Evolutionary conservation across 1,139 yeast genomes (phyloP).

Genomic region (Candida sanyaensis): DNA sequence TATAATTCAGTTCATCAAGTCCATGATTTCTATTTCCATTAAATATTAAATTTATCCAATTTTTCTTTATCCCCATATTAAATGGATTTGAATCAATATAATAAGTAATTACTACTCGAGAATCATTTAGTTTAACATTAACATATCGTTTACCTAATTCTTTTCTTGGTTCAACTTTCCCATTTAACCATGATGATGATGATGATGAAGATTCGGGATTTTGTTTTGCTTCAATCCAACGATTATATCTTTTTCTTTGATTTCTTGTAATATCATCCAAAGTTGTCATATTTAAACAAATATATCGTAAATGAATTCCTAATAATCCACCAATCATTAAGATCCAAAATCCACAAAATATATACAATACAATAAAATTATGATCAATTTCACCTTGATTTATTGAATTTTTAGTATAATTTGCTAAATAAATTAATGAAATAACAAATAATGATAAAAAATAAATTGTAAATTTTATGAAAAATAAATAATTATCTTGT

Average conservation of each 20-base stretch:
- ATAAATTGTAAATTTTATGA: conserved; percentile 49
- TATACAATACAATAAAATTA: conserved; percentile 45
- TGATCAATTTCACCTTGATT: conserved; percentile 36
- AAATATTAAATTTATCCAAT: conserved; percentile 37
- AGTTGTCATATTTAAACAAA: conserved; percentile 48
- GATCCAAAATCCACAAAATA: conserved; percentile 43
- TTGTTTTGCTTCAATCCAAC: conserved; percentile 19
- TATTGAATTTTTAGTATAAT: conserved; percentile 27
- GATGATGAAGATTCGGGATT: conserved; percentile 1
- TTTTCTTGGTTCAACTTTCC: conserved; percentile 22
- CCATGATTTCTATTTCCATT: conserved; percentile 30
- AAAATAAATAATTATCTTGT: conserved; percentile 50
- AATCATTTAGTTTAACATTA: conserved; percentile 25
- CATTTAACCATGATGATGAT: conserved; percentile 4
- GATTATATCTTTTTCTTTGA: conserved; percentile 23
- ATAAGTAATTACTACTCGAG: conserved; percentile 33
- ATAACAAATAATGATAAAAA: conserved; percentile 32
- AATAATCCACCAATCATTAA: conserved; percentile 41
- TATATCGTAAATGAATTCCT: conserved; percentile 37
- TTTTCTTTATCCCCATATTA: conserved; percentile 30
- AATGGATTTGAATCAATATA: conserved; percentile 26
- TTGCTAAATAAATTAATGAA: conserved; percentile 26
- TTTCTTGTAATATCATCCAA: conserved; percentile 33
- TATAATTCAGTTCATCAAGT: conserved; percentile 3
- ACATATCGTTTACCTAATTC: conserved; percentile 36